phyloP scores from a whole-genome alignment of 1,284 basidiomycete genomes.

The Nidula niveotomentosa region DNA sequence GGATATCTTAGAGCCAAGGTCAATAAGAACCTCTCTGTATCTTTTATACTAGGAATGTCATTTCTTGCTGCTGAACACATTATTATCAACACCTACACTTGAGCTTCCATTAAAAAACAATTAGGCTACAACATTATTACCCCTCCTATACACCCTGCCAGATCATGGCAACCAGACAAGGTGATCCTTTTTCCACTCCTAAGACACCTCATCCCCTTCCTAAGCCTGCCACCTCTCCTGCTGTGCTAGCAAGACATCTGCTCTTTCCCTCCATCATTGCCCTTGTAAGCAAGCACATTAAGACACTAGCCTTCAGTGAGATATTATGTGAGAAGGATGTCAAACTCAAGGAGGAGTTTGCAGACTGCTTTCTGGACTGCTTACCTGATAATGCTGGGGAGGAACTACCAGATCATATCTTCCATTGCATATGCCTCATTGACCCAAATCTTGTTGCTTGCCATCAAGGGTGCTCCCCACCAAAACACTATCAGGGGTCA shows the following conservation, averaged over 20 bases:
- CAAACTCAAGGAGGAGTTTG: neutral
- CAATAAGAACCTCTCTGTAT: constrained; percentile 8
- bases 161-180: too few species aligned
- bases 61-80: constrained; percentile 16
- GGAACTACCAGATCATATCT: neutral
- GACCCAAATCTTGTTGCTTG: neutral
- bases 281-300: neutral
- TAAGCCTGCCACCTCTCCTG: neutral
- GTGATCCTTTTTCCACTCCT: neutral
- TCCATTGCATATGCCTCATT: neutral
- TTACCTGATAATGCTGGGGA: neutral
- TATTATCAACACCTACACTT: constrained; percentile 12
- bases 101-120: constrained; percentile 14
- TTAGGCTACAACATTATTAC: constrained; percentile 17
- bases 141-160: neutral
- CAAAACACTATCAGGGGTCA: constrained; percentile 15
- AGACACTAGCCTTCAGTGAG: neutral
- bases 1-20: constrained; percentile 9
- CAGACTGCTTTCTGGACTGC: neutral
- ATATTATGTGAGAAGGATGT: neutral
- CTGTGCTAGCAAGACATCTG: neutral
- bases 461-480: neutral
- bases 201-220: neutral
- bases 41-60: constrained; percentile 18
- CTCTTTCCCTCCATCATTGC: neutral